Conservation (phyloP, 2,329 filamentous ascomycete genomes). For the Fusarium oxysporum region DNA sequence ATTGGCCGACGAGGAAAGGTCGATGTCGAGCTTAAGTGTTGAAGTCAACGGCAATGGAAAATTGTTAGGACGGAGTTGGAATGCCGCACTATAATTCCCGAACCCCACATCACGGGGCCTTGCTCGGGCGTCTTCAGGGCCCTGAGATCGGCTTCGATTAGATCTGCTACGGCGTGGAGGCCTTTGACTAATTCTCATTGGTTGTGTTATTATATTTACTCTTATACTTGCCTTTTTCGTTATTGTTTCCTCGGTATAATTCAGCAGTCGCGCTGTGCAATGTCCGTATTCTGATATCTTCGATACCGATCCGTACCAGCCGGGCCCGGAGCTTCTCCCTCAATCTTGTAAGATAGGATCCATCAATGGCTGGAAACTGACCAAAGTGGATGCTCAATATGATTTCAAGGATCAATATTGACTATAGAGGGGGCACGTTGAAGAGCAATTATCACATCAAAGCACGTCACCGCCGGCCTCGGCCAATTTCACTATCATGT, state of each 20-base stretch:
- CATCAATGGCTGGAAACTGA: not conserved
- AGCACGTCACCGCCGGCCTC: conserved; percentile 31
- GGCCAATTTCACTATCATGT: not conserved
- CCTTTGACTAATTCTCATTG: conserved; percentile 1
- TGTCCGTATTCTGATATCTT: conserved; percentile 9
- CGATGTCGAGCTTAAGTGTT: conserved; percentile 37
- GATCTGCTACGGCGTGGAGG: conserved; percentile 2
- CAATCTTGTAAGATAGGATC: not conserved
- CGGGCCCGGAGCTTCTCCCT: not conserved
- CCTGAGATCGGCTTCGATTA: conserved; percentile 16
- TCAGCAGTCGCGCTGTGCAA: not conserved
- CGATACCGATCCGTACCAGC: not conserved
- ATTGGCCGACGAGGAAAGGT: conserved; percentile 15
- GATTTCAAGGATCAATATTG: not conserved
- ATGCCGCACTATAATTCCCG: conserved; percentile 39
- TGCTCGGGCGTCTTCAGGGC: conserved; percentile 10
- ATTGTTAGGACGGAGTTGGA: conserved; percentile 46
- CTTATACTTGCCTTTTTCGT: not conserved
- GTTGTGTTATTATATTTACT: not conserved
- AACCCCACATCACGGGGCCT: conserved; percentile 33
- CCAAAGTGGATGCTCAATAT: not conserved
- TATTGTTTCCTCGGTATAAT: conserved; percentile 4
- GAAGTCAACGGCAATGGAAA: conserved; percentile 42
- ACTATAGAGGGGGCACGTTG: not conserved
- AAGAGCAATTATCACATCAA: conserved; percentile 26